A percentile compares a stretch with the other conserved stretches of the same genome.
phyloP scores from a whole-genome alignment of 805 yeast genomes.

The Schizosaccharomyces osmophilus region DNA sequence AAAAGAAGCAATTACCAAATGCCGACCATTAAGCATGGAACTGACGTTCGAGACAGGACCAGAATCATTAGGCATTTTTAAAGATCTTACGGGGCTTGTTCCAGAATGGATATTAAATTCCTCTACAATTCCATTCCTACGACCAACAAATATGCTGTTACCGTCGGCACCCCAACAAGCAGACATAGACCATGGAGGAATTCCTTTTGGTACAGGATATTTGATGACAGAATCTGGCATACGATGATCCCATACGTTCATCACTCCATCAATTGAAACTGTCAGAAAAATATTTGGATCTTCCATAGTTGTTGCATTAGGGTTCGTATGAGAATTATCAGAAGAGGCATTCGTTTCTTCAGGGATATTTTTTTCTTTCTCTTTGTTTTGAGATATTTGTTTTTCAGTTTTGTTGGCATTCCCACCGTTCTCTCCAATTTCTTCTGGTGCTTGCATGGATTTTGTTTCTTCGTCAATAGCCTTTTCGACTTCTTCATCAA shows the following conservation, averaged over 20 bases:
- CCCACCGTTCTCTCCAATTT: conserved; percentile 3
- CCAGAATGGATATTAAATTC: conserved; percentile 16
- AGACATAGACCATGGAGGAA: conserved; percentile 82
- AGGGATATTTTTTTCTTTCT: neutral
- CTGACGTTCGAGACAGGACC: conserved; percentile 73
- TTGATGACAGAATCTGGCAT: conserved; percentile 19
- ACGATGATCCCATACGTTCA: conserved; percentile 67
- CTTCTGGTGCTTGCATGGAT: conserved; percentile 9
- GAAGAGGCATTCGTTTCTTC: neutral
- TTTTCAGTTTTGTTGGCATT: no score
- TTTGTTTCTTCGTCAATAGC: conserved; percentile 11
- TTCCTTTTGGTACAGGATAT: conserved; percentile 30
- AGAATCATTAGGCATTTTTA: conserved; percentile 62
- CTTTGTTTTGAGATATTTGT: neutral
- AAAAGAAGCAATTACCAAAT: conserved; percentile 63
- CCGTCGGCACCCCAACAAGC: conserved; percentile 79
- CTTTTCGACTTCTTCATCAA: conserved; percentile 32
- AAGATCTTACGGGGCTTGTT: conserved; percentile 27
- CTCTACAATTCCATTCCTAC: conserved; percentile 37
- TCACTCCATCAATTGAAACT: conserved; percentile 59
- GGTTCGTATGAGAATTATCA: neutral
- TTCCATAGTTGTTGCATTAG: neutral
- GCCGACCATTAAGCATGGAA: conserved; percentile 58
- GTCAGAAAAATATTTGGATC: conserved; percentile 31
- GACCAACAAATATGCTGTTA: conserved; percentile 51